These are phyloP conservation scores for Penicillium cinerascens DNA, from an alignment of 495 filamentous ascomycete species.

Conservation along the genomic window DNA sequence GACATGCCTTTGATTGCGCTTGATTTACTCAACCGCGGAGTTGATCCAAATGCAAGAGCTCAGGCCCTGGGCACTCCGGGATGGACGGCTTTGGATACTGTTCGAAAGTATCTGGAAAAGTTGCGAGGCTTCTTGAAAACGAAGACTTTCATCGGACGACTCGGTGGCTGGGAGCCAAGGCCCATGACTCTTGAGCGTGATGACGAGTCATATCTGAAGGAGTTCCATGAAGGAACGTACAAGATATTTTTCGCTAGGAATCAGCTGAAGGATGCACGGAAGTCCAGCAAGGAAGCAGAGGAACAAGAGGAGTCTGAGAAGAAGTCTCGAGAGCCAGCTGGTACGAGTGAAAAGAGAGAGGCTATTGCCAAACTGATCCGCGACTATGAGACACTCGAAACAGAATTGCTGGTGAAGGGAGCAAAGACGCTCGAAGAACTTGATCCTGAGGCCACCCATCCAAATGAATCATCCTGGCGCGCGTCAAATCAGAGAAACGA, in stretches of 20 bases:
- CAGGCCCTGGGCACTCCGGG: constrained; percentile 12
- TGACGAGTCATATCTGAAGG: constrained; percentile 38
- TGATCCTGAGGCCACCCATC: constrained; percentile 45
- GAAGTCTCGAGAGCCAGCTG: constrained; percentile 18
- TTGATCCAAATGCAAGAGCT: constrained; percentile 51
- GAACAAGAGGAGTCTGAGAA: not conserved
- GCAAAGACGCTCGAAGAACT: constrained; percentile 65
- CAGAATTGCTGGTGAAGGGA: constrained; percentile 47
- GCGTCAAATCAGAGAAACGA: not conserved
- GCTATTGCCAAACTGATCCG: constrained; percentile 45
- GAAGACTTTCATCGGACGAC: not conserved
- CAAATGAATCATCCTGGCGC: not conserved
- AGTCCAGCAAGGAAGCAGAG: constrained; percentile 3
- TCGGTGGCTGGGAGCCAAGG: not conserved
- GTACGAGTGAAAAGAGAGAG: constrained; percentile 47
- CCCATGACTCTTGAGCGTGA: constrained; percentile 27
- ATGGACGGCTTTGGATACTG: constrained; percentile 21
- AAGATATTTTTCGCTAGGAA: constrained; percentile 40
- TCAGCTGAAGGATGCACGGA: constrained; percentile 8
- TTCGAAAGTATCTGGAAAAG: constrained; percentile 44
- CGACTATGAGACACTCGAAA: constrained; percentile 52
- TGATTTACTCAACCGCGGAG: constrained; percentile 56
- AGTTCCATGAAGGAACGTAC: constrained; percentile 49
- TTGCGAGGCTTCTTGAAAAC: constrained; percentile 42
- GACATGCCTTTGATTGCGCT: constrained; percentile 49